Evolutionary conservation across 176 grass and related monocot species (phyloP), one percentile per base, ranked within the genome.

Genomic region (Aegilops longissima): DNA sequence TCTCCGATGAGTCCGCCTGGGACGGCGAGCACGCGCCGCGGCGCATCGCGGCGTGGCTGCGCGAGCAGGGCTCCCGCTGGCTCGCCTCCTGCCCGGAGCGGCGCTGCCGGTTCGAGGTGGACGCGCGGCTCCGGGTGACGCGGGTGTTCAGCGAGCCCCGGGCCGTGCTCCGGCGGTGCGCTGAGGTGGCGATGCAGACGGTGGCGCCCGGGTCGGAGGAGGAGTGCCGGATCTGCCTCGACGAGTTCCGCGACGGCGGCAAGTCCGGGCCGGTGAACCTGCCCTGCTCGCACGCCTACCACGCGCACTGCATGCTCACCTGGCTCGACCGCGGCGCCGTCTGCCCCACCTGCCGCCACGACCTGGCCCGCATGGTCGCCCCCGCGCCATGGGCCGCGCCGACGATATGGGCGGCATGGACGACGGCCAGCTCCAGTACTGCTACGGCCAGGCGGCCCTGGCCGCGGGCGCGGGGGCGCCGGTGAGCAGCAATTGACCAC

Each of bases 131-230:
- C 45, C 8, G 11, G 45, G 73, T 77, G 73, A 77, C 9, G 47
- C 16, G 5, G 73, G 47, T 56, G 73, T 77, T 77, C 73, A 11
- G 4, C 47, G 73, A 77, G 73, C 73, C 45, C 27, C 51, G 9
- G 27, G 73, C 73, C 16, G 27, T 56, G 27, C 73, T 77, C 16
- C 73, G 9, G 47, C 47, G 73, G 45, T 77, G 73, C 73, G 4
- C 18, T 4, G 73, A 77, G 73, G 47, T 77, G 47, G 73, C 73
- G 8, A 77, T 77, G 73, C 73, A 77, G 73, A 77, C 73, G 73
- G 73, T 77, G 8, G 25, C 2, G 47, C 47, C 47, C 45, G 73
- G 44, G 16, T 77, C 73, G 45, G 73, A 77, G 16, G 47, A 77
- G 73, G 73, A 77, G 73, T 77, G 73, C 47, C 3, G 47, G 73